A percentile compares a stretch with the other conserved stretches of the same genome.
These are phyloP conservation scores for Selaginella tamariscina DNA, from an alignment of 75 land plant genomes.

Conservation along the genomic window DNA sequence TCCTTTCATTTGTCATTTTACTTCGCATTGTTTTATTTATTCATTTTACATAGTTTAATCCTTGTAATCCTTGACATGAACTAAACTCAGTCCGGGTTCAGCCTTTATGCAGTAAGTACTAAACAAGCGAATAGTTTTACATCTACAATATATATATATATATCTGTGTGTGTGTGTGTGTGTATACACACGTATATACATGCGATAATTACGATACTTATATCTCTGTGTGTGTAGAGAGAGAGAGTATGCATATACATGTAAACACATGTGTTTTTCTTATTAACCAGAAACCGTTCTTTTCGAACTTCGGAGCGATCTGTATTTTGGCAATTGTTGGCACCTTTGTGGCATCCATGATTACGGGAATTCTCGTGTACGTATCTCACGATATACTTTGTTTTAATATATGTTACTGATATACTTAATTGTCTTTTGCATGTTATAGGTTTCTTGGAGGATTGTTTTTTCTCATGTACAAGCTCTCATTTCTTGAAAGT, in stretches of 20 bases:
- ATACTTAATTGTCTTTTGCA: neutral
- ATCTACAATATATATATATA: too few species aligned
- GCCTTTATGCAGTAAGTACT: conserved; percentile 82
- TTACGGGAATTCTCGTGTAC: conserved; percentile 88
- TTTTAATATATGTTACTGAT: too few species aligned
- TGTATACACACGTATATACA: too few species aligned
- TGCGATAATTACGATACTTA: too few species aligned
- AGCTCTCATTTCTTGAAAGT: conserved; percentile 78
- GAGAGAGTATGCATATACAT: too few species aligned
- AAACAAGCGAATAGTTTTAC: too few species aligned
- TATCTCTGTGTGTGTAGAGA: too few species aligned
- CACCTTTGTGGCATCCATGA: conserved; percentile 77
- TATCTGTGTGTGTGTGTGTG: too few species aligned
- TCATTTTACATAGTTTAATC: neutral
- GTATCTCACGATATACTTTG: conserved; percentile 7
- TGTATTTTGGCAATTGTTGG: conserved; percentile 82
- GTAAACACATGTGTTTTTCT: too few species aligned
- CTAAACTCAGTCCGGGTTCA: conserved; percentile 84
- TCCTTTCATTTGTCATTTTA: conserved; percentile 32
- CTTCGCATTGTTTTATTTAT: too few species aligned
- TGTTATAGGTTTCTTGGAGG: conserved; percentile 83
- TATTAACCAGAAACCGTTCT: conserved; percentile 80
- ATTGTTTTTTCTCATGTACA: conserved; percentile 63
- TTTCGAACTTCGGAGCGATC: conserved; percentile 97
- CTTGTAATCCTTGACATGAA: conserved; percentile 40